phyloP scores from a whole-genome alignment of 2,329 filamentous ascomycete genomes.

The Microascus cirrosus region DNA sequence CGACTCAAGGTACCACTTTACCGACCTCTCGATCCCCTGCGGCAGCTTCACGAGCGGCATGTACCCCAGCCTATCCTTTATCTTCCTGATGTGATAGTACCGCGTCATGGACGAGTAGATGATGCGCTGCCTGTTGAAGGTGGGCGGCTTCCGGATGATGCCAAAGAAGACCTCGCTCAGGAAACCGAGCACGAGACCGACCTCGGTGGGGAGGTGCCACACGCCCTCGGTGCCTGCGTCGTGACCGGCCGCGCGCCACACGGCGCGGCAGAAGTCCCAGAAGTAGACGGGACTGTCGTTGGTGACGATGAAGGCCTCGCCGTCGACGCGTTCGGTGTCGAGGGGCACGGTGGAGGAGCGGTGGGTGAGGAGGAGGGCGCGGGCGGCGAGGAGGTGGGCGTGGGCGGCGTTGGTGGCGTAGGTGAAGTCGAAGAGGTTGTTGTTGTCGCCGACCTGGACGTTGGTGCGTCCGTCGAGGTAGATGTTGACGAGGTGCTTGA shows the following conservation, averaged over 20 bases:
- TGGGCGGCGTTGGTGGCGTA: conserved; percentile 57
- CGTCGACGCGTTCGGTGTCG: conserved; percentile 65
- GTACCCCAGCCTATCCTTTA: conserved; percentile 59
- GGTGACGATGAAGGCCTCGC: conserved; percentile 81
- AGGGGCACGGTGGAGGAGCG: conserved; percentile 47
- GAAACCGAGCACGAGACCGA: conserved; percentile 40
- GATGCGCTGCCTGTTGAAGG: conserved; percentile 48
- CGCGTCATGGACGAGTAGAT: conserved; percentile 63
- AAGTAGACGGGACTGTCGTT: conserved; percentile 85
- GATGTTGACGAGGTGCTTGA: conserved; percentile 63
- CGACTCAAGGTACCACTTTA: conserved; percentile 43
- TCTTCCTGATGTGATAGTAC: conserved; percentile 70
- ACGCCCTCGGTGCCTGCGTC: conserved; percentile 39
- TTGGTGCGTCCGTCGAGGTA: conserved; percentile 57
- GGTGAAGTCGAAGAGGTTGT: conserved; percentile 54
- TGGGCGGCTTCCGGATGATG: conserved; percentile 39
- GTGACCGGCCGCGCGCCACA: conserved; percentile 57
- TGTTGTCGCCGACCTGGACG: conserved; percentile 67
- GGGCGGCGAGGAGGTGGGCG: conserved; percentile 72
- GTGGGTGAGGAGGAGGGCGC: conserved; percentile 53
- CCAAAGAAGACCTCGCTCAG: conserved; percentile 39
- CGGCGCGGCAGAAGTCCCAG: conserved; percentile 73
- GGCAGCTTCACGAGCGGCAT: conserved; percentile 53
- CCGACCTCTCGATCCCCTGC: conserved; percentile 48
- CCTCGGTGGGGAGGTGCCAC: conserved; percentile 39